These are phyloP conservation scores for Rhododendron vialii DNA, from an alignment of 148 eudicot genomes.

Conservation along the genomic window DNA sequence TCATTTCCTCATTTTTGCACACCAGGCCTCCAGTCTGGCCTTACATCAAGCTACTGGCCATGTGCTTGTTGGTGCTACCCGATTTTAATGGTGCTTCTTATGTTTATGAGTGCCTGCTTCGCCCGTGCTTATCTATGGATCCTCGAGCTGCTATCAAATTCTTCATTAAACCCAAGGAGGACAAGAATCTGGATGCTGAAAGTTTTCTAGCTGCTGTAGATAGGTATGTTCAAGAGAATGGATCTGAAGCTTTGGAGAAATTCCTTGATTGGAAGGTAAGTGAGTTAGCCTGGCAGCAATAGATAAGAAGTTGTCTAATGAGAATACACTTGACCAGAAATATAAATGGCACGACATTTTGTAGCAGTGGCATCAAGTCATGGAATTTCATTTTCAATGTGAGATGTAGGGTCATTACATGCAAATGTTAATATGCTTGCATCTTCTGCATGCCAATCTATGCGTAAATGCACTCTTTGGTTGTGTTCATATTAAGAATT, in stretches of 20 bases:
- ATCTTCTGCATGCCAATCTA: too few species aligned
- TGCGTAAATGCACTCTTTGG: too few species aligned
- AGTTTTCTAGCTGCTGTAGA: too few species aligned
- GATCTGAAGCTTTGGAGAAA: conserved; percentile 15
- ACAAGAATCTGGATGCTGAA: too few species aligned
- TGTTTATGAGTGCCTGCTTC: too few species aligned
- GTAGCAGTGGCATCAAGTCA: background rate
- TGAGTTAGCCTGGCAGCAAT: background rate
- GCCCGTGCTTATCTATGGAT: too few species aligned
- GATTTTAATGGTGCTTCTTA: too few species aligned
- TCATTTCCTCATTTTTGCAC: background rate
- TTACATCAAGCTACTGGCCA: background rate
- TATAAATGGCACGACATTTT: background rate
- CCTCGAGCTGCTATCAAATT: too few species aligned
- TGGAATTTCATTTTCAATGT: background rate
- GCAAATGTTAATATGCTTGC: background rate
- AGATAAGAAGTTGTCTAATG: background rate
- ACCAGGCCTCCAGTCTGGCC: background rate
- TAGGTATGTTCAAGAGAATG: background rate
- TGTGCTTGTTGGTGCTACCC: background rate
- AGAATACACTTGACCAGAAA: too few species aligned
- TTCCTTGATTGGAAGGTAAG: conserved; percentile 8
- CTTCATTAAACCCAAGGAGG: too few species aligned
- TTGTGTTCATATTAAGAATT: background rate
- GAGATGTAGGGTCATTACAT: background rate